Percentiles rank a stretch among this genome's conserved stretches.
Conservation (phyloP, 495 filamentous ascomycete species). For the Tuber indicum region DNA sequence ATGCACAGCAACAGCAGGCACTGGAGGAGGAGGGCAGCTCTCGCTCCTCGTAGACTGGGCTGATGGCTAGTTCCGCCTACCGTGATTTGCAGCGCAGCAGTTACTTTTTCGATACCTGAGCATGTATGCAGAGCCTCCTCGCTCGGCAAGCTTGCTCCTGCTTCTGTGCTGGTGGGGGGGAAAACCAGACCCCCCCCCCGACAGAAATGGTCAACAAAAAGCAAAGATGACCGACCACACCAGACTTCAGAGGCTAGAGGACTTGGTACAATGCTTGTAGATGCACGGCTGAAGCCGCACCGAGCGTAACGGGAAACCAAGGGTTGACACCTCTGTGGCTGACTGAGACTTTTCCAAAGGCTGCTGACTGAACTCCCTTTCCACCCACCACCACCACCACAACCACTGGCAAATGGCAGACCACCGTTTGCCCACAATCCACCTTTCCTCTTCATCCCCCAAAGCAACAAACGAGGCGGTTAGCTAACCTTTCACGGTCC, state of each 20-base stretch:
- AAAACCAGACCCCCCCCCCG: neutral
- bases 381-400: conserved; percentile 9
- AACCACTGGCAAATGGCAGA: conserved; percentile 20
- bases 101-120: conserved; percentile 22
- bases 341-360: conserved; percentile 23
- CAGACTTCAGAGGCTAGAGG: neutral
- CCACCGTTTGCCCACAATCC: conserved; percentile 34
- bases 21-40: conserved; percentile 1
- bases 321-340: conserved; percentile 38
- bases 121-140: conserved; percentile 15
- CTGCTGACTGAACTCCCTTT: conserved; percentile 23
- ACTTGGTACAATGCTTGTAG: neutral
- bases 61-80: conserved; percentile 35
- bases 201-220: neutral
- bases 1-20: conserved; percentile 27
- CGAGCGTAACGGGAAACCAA: conserved; percentile 21
- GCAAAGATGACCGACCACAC: conserved; percentile 5
- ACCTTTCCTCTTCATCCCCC: conserved; percentile 8
- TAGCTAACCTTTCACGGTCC: conserved; percentile 32
- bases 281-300: conserved; percentile 6
- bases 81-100: conserved; percentile 27
- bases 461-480: conserved; percentile 35
- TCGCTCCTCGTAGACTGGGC: neutral
- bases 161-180: conserved; percentile 1
- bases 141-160: conserved; percentile 3